These are phyloP conservation scores for Puya raimondii DNA, from an alignment of 176 grass and related monocot genomes.

Conservation along the genomic window DNA sequence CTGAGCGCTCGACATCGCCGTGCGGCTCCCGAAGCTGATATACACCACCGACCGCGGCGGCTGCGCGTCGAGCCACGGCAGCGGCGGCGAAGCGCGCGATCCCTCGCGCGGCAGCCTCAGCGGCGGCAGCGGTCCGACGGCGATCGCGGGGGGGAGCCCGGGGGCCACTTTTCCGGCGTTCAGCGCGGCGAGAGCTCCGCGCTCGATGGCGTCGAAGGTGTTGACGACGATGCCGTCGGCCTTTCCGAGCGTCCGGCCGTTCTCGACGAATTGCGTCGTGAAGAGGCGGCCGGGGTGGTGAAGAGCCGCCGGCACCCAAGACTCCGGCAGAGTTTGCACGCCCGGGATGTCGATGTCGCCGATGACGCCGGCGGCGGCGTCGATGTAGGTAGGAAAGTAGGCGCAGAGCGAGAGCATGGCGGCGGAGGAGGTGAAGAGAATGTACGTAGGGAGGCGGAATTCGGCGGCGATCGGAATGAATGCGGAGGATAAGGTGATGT, in stretches of 20 bases:
- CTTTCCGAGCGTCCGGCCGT: conserved; percentile 16
- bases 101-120: background rate
- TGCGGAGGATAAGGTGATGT: conserved; percentile 22
- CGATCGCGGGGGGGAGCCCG: conserved; percentile 25
- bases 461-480: conserved; percentile 27
- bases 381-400: conserved; percentile 24
- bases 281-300: conserved; percentile 34
- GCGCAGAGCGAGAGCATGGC: conserved; percentile 47
- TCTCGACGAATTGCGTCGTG: conserved; percentile 43
- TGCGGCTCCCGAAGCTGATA: conserved; percentile 56
- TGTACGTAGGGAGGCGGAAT: conserved; percentile 28
- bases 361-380: background rate
- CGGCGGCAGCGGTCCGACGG: conserved; percentile 27
- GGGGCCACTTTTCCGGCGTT: conserved; percentile 25
- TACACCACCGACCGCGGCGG: conserved; percentile 51
- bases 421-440: conserved; percentile 41
- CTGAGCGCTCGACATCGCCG: conserved; percentile 23
- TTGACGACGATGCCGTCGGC: conserved; percentile 35
- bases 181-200: conserved; percentile 34
- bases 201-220: conserved; percentile 48
- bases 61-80: conserved; percentile 40
- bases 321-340: conserved; percentile 2
- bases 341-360: conserved; percentile 41
- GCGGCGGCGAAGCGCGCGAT: background rate
- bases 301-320: conserved; percentile 18